Percentiles rank a stretch among this genome's conserved stretches.
These are phyloP conservation scores for Candida anutae DNA, from an alignment of 1,139 yeast genomes.

Conservation along the genomic window DNA sequence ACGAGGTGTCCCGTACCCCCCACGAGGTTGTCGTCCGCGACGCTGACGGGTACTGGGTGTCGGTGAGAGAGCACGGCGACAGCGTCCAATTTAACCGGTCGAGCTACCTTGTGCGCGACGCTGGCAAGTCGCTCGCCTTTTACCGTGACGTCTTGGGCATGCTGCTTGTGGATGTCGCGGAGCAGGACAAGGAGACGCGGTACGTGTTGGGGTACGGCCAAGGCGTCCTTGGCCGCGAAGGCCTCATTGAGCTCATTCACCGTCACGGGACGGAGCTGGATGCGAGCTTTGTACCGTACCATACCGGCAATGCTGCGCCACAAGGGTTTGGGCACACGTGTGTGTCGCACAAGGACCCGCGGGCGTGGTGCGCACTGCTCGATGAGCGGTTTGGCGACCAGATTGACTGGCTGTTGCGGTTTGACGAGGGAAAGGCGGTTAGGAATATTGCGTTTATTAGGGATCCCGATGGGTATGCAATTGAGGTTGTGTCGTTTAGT, in stretches of 20 bases:
- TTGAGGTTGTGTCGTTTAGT: no score
- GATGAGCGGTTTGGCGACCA: slow-evolving; percentile 31
- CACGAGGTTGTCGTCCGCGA: slow-evolving; percentile 91
- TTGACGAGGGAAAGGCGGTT: slow-evolving; percentile 41
- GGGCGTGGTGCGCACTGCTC: slow-evolving; percentile 42
- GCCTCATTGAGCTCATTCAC: slow-evolving; percentile 81
- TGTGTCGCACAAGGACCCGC: slow-evolving; percentile 63
- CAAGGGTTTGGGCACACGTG: slow-evolving; percentile 88
- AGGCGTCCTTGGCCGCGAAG: slow-evolving; percentile 43
- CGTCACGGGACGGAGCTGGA: slow-evolving; percentile 93
- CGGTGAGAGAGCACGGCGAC: slow-evolving; percentile 60
- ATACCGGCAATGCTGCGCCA: slow-evolving; percentile 63
- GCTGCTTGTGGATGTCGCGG: slow-evolving; percentile 52
- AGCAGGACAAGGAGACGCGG: slow-evolving; percentile 70
- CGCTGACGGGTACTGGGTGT: slow-evolving; percentile 97
- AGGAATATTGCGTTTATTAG: slow-evolving; percentile 56
- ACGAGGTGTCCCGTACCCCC: slow-evolving; percentile 85
- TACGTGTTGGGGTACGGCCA: slow-evolving; percentile 69
- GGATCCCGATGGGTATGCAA: slow-evolving; percentile 91
- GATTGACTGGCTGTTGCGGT: slow-evolving; percentile 37
- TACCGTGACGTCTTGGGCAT: slow-evolving; percentile 76
- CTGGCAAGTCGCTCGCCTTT: slow-evolving; percentile 63
- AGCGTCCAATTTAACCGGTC: slow-evolving; percentile 66
- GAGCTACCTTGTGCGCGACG: slow-evolving; percentile 90
- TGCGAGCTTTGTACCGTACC: slow-evolving; percentile 60